Evolutionary conservation across 2,329 filamentous ascomycete species (phyloP), one percentile per base, ranked within the genome.

Genomic region (Fusarium brachygibbosum): DNA sequence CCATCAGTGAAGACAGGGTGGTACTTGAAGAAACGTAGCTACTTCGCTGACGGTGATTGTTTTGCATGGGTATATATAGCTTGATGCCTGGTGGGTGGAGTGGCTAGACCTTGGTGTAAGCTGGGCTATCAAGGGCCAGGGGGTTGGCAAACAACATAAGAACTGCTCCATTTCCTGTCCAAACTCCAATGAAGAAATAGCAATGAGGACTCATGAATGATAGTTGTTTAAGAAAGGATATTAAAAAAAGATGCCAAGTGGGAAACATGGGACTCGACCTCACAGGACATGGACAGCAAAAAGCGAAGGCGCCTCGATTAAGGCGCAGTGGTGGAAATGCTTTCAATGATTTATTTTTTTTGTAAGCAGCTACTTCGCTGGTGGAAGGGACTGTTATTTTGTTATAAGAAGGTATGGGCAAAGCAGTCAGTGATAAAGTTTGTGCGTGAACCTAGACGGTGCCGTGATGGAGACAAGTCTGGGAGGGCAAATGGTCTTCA

Each of bases 321-420:
- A n/a, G n/a, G 23, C 23, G 23, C 23, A 4, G 23, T 25, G 23
- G 23, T 5, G 23, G 23, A 25, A 25, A 25, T 25, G 23, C 23
- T 25, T 25, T 25, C 23, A 25, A 25, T 6, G n/a, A n/a, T n/a
- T n/a, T n/a, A n/a, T n/a, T n/a, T n/a, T n/a, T 25, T 25, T 25
- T 25, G 23, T 6, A 25, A 5, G 5, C 8, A 25, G 42, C 19
- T 35, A 46, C 21, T 44, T 44, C 50, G 29, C 37, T 73, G 60
- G 45, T 14, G 37, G 40, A 7, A 12, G 3, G 5, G 12, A 5
- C 0, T n/a, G 38, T 58, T 49, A 35, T 12, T 66, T 44, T 23
- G 21, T 4, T 25, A 25, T 25, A 25, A 25, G 23, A 25, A 25
- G 23, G 23, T 6, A 25, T 25, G 23, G 23, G 23, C 4, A 6